Evolutionary conservation across 2,329 filamentous ascomycete species (phyloP), one percentile per base, ranked within the genome.

Genomic region (Seiridium unicorne): DNA sequence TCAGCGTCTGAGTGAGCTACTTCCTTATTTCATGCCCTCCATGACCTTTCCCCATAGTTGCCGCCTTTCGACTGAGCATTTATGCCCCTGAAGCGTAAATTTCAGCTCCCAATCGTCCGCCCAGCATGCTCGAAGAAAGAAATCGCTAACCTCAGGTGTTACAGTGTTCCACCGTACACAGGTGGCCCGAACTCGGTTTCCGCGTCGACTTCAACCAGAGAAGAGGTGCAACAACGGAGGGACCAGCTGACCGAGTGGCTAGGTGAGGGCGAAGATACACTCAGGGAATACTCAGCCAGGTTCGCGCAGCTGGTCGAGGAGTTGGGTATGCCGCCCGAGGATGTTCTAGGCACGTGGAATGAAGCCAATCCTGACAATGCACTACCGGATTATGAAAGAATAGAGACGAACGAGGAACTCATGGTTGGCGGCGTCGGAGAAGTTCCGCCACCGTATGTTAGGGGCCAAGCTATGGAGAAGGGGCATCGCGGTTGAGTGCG

Each of bases 401-500:
- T 71, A 46, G 70, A 72, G 63, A 58, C 65, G 48, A 63, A 65
- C 13, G 69, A 72, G 58, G 70, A 72, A 49, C 61, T 71, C 6
- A 70, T 72, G 68, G 69, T 72, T 26, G 69, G 69, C n/a, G 65
- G 64, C 9, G 69, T 71, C 4, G 70, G 70, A 3, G 70, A 72
- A 61, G 66, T 72, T 10, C 68, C 69, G 35, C 69, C 69, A n/a
- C 64, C 65, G 2, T 70, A 70, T 31, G 48, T 63, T 4, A 31
- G 61, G 7, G 61, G 61, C 2, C 48, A 59, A 38, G 58, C 47
- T 3, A 31, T 60, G 49, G 40, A 46, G 11, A 57, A 57, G 54
- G 44, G 54, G 0, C 51, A 55, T 13, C 49, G n/a, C 8, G 49
- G 49, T 8, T 53, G 34, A 53, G 5, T 42, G 18, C 18, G 18